A percentile compares a stretch with the other conserved stretches of the same genome.
phyloP scores from a whole-genome alignment of 2,329 filamentous ascomycete genomes.

The Colletotrichum abscissum region DNA sequence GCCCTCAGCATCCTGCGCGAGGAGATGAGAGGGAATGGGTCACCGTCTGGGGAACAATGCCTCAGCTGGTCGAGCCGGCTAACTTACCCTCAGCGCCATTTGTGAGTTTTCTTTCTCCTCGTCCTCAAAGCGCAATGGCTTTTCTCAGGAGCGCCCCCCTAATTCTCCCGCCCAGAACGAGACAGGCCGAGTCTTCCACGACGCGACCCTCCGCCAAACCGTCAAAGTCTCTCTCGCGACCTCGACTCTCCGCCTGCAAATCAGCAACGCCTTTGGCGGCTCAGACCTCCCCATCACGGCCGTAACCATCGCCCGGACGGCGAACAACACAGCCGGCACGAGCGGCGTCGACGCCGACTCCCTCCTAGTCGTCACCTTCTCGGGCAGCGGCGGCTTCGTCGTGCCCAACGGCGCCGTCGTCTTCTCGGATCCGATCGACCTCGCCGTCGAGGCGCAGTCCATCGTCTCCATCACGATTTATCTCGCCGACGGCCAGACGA shows the following conservation, averaged over 20 bases:
- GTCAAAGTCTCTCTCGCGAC: conserved; percentile 65
- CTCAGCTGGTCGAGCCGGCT: conserved; percentile 67
- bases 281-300: conserved; percentile 68
- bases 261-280: conserved; percentile 71
- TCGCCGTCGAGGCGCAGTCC: conserved; percentile 58
- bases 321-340: conserved; percentile 61
- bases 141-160: not conserved
- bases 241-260: conserved; percentile 65
- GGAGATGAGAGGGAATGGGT: conserved; percentile 63
- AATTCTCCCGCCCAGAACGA: conserved; percentile 54
- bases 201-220: conserved; percentile 72
- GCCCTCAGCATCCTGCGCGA: conserved; percentile 13
- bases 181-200: conserved; percentile 62
- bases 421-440: conserved; percentile 68
- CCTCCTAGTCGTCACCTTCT: conserved; percentile 65
- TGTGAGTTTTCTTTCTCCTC: conserved; percentile 47
- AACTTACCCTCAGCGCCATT: conserved; percentile 70
- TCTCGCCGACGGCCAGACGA: conserved; percentile 64
- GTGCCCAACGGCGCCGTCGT: conserved; percentile 66
- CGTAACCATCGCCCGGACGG: conserved; percentile 65
- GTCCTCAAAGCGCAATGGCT: not conserved
- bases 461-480: conserved; percentile 69
- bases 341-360: conserved; percentile 59
- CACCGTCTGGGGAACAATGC: conserved; percentile 72
- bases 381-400: conserved; percentile 58